A percentile compares a stretch with the other conserved stretches of the same genome.
phyloP scores from a whole-genome alignment of 139 green algal species.

The Astrephomene gubernaculifera region DNA sequence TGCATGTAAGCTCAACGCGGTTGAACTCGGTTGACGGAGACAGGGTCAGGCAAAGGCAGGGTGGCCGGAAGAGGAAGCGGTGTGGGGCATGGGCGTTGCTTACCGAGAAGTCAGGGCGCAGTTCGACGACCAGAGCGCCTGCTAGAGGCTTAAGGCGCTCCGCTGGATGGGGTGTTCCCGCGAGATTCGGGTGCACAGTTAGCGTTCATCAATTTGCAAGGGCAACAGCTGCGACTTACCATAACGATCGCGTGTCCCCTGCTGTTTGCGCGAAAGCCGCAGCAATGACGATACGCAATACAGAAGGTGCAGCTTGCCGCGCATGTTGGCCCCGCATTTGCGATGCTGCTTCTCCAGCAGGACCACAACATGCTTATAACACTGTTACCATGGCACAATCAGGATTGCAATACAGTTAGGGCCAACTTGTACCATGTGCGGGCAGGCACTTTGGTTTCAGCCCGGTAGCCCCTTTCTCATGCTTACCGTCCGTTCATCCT shows the following conservation, averaged over 20 bases:
- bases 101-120: slow-evolving; percentile 11
- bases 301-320: slow-evolving; percentile 19
- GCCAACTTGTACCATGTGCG: not conserved
- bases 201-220: not conserved
- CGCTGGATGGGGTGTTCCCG: not conserved
- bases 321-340: not conserved
- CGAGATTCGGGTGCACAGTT: not conserved
- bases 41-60: too few species aligned
- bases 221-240: slow-evolving; percentile 17
- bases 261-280: slow-evolving; percentile 14
- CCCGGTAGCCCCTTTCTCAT: not conserved
- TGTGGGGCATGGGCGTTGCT: not conserved
- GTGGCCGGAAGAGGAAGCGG: too few species aligned
- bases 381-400: not conserved
- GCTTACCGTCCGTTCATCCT: slow-evolving; percentile 37
- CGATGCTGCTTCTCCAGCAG: slow-evolving; percentile 16
- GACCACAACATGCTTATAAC: slow-evolving; percentile 27
- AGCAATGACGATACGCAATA: not conserved
- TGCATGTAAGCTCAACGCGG: too few species aligned
- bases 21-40: too few species aligned
- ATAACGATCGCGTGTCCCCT: not conserved
- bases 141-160: slow-evolving; percentile 32
- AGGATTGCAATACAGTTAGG: not conserved
- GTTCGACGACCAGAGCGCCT: not conserved
- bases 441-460: not conserved